A percentile compares a stretch with the other conserved stretches of the same genome.
Conservation (phyloP, 352 stramenopile species). For the Globisporangium cystogenes region DNA sequence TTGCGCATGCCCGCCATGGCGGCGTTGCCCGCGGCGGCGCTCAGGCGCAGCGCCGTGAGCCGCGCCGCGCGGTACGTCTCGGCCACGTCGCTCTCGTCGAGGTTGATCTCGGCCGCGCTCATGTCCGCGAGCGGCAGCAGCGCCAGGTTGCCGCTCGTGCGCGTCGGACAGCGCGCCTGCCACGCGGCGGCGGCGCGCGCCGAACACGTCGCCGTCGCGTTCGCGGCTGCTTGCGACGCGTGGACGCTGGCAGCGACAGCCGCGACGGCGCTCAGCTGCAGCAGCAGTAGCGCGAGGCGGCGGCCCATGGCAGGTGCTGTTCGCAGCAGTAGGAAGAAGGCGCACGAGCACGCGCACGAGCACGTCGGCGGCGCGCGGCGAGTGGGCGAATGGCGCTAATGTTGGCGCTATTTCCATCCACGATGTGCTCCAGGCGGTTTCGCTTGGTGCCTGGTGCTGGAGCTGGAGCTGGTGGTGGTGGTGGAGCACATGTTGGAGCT, state of each 20-base stretch:
- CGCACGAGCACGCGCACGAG: too few relatives aligned
- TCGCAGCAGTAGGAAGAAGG: too few relatives aligned
- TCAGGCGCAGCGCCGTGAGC: conserved; percentile 62
- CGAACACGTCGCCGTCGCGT: conserved; percentile 39
- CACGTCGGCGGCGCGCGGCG: too few relatives aligned
- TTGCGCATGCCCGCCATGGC: conserved; percentile 71
- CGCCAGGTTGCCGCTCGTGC: conserved; percentile 44
- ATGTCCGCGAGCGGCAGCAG: conserved; percentile 55
- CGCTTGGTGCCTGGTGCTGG: too few relatives aligned
- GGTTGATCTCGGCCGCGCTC: conserved; percentile 49
- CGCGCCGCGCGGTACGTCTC: conserved; percentile 69
- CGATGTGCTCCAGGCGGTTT: too few relatives aligned
- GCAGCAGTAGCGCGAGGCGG: neutral
- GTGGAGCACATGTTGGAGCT: too few relatives aligned
- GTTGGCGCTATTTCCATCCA: too few relatives aligned
- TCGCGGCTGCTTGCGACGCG: neutral
- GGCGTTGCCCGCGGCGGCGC: conserved; percentile 41
- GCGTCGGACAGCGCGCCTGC: conserved; percentile 49
- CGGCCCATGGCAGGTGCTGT: neutral
- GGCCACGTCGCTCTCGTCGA: conserved; percentile 44
- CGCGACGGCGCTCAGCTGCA: too few relatives aligned
- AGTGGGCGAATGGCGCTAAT: too few relatives aligned
- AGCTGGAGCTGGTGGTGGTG: too few relatives aligned
- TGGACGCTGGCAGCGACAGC: neutral
- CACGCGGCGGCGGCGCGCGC: conserved; percentile 35